Evolutionary conservation across 208 protist genomes (phyloP).

Genomic region (Wallacemonas sp.): DNA sequence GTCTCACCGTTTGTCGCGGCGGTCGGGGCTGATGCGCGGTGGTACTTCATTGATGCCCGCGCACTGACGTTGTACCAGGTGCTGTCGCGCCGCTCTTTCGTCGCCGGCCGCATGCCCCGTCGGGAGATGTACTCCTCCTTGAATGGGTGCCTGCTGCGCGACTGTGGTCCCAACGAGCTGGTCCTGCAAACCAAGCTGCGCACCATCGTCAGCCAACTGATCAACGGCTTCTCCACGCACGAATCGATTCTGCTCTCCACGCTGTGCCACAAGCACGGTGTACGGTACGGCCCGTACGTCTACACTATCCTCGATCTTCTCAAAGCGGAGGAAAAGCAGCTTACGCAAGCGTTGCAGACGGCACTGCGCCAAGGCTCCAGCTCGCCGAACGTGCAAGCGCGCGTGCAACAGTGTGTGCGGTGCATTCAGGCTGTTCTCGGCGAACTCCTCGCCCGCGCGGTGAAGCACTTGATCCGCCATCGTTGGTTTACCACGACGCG

Average conservation of each 20-base stretch:
- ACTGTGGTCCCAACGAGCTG: conserved; percentile 35
- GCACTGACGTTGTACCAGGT: conserved; percentile 36
- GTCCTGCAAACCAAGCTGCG: conserved; percentile 43
- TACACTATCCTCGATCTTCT: conserved; percentile 43
- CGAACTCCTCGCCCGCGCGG: conserved; percentile 39
- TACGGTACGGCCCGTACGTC: conserved; percentile 46
- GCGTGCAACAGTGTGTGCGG: conserved; percentile 34
- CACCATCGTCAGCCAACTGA: conserved; percentile 37
- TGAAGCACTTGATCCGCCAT: conserved; percentile 35
- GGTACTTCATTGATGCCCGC: conserved; percentile 52
- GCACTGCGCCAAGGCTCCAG: conserved; percentile 27
- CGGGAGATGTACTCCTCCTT: conserved; percentile 31
- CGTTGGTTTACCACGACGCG: conserved; percentile 32
- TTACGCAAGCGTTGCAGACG: conserved; percentile 25
- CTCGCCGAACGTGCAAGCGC: conserved; percentile 31
- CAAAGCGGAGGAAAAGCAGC: conserved; percentile 33
- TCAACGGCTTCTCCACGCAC: conserved; percentile 27
- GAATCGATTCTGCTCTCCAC: conserved; percentile 38
- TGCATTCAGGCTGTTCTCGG: conserved; percentile 42
- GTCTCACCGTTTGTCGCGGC: conserved; percentile 22
- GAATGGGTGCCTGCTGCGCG: conserved; percentile 26
- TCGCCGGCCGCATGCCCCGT: conserved; percentile 28
- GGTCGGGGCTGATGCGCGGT: conserved; percentile 42
- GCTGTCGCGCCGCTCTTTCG: conserved; percentile 23
- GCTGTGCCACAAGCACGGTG: conserved; percentile 40